Evolutionary conservation across 78 protist genomes (phyloP).

Genomic region (Polysphondylium violaceum): DNA sequence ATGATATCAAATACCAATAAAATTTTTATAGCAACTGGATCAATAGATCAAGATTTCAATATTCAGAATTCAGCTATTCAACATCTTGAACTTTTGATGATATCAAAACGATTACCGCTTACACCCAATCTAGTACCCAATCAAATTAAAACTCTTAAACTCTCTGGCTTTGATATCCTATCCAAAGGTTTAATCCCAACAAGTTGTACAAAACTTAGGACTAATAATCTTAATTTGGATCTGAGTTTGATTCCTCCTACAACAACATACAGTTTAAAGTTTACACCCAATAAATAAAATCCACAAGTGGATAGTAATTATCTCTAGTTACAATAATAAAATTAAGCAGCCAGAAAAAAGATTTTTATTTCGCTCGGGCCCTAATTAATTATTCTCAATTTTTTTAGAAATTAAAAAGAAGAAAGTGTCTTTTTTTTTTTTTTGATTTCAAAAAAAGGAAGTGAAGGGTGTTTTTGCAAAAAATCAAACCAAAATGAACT

Average conservation of each 20-base stretch:
- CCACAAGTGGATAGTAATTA: too few species aligned
- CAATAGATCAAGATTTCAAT: not conserved
- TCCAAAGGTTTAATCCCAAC: not conserved
- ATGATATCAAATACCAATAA: not conserved
- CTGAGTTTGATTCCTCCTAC: not conserved
- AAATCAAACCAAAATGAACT: too few species aligned
- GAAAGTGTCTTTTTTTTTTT: too few species aligned
- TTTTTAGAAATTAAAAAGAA: too few species aligned
- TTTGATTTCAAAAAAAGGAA: too few species aligned
- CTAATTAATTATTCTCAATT: too few species aligned
- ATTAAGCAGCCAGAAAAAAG: too few species aligned
- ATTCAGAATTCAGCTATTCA: not conserved
- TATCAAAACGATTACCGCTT: not conserved
- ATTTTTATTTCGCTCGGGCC: too few species aligned
- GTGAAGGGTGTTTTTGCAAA: too few species aligned
- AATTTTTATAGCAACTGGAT: not conserved
- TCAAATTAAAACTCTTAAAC: not conserved
- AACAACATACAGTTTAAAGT: not conserved
- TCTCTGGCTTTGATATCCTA: not conserved
- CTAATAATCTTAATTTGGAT: not conserved
- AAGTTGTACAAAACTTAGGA: not conserved
- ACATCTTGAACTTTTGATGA: not conserved
- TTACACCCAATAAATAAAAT: too few species aligned
- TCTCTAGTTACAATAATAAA: too few species aligned
- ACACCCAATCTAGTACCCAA: not conserved